These are phyloP conservation scores for Entophlyctis luteolus DNA, from an alignment of 192 early-diverging fungal genomes.

Conservation along the genomic window DNA sequence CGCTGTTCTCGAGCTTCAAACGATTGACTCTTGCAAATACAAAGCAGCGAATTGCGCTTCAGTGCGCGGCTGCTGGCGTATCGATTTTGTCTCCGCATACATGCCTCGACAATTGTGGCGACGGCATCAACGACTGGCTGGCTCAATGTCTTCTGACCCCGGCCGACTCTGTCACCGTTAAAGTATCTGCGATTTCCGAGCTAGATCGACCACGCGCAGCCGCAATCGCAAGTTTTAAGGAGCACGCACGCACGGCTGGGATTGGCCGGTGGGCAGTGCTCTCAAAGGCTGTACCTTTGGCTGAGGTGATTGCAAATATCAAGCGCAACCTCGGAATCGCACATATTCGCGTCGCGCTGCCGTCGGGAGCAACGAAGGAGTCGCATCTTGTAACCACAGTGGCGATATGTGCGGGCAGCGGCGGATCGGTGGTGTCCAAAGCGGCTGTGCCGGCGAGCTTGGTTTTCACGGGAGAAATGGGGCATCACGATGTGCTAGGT, in stretches of 20 bases:
- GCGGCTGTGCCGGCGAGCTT: constrained; percentile 62
- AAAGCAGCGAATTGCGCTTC: constrained; percentile 77
- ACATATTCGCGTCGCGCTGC: constrained; percentile 42
- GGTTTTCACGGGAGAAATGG: constrained; percentile 91
- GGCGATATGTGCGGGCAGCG: constrained; percentile 92
- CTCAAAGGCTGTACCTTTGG: constrained; percentile 47
- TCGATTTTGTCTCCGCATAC: constrained; percentile 91
- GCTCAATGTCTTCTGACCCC: constrained; percentile 52
- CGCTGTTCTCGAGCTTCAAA: constrained; percentile 82
- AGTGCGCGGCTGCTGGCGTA: constrained; percentile 67
- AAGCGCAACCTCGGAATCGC: constrained; percentile 64
- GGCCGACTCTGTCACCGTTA: constrained; percentile 22
- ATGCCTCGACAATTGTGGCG: constrained; percentile 71
- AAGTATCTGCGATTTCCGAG: constrained; percentile 28
- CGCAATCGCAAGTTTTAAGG: not conserved
- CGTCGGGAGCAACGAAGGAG: not conserved
- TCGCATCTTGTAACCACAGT: constrained; percentile 61
- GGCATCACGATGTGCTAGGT: constrained; percentile 89
- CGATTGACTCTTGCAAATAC: constrained; percentile 67
- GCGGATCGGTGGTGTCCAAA: constrained; percentile 56
- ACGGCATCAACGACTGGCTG: constrained; percentile 93
- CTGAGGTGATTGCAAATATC: constrained; percentile 53
- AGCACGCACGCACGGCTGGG: constrained; percentile 54
- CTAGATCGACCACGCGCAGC: constrained; percentile 49
- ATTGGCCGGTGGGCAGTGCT: constrained; percentile 40